Base-by-base conservation (phyloP, 1,139 yeast genomes). In the Pichia sp. region DNA sequence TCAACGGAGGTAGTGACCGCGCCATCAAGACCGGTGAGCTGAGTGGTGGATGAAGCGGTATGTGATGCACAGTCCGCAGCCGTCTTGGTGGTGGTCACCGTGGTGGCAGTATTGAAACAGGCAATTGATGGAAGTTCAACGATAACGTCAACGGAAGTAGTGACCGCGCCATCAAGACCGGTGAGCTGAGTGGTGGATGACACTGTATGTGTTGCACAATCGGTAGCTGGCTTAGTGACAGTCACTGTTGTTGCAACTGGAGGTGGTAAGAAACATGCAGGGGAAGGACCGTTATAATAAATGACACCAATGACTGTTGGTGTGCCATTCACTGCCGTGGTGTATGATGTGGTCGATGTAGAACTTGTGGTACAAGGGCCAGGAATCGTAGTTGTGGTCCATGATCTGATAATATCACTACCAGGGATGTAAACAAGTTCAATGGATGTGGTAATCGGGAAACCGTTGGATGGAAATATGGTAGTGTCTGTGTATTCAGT, bases 351-450 rank as follows among this genome's bases (percentile, higher is more conserved):
- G 13, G 27, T 29, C 13, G 19, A 9, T 15, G 29, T 26, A 3
- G 38, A 16, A 2, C 14, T n/a, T 15, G 29, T 28, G 5, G 29
- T 15, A 22, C 27, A 31, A 13, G 38, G 34, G 3, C 16, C 24
- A n/a, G 20, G 11, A 19, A 9, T 22, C 18, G 6, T 15, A 10
- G 10, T 13, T 7, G 34, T 36, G 6, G 30, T 13, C 39, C 39
- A 36, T 10, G 36, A 29, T 23, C 20, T 27, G 25, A 32, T 28
- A 19, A 14, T 31, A 22, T 23, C 22, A 6, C 29, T 16, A 15
- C 26, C 28, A 3, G 40, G 37, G 19, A 33, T 28, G 18, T 20
- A 5, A 22, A 33, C 27, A 13, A 37, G 12, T 5, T 18, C 32
- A 13, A 26, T 34, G 13, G 40, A 22, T 7, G 26, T 18, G 2